Base-by-base conservation (phyloP, 768 basidiomycete genomes). In the Trametes gibbosa region DNA sequence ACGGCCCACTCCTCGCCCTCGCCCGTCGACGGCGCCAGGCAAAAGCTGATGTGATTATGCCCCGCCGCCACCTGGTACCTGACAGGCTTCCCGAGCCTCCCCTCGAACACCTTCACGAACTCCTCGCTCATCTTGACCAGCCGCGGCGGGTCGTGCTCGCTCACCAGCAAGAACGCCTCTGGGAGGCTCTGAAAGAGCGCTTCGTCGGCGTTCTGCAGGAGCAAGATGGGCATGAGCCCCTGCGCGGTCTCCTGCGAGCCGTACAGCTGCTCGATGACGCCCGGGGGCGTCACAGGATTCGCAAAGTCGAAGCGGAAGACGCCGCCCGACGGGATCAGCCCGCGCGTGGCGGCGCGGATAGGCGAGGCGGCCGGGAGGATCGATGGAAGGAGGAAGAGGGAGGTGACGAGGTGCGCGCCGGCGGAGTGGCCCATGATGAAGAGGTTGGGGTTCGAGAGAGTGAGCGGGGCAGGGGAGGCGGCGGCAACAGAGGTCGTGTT, bases 11-110 rank as follows among this genome's bases (percentile, higher is more conserved):
- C 76, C 64, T 88, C 86, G 17, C 83, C 87, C 63, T 82, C 69
- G 1, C 86, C 85, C 2, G 77, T 80, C 3, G 74, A 68, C 56
- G 86, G 65, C 14, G 76, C 77, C 73, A 74, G 78, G 49, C 78
- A 76, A 14, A 77, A 64, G 58, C 85, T 88, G 55, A 88, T 72
- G 63, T 88, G 87, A 68, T 88, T 88, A 61, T 89, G 86, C 0
- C 81, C 81, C 58, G 67, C 66, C 65, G 68, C 62, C 12, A 82
- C 65, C 17, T 81, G 64, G 43, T 72, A 72, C 61, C 65, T 66
- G 12, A 77, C 69, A 23, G 66, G 51, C 55, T 65, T 65, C 4
- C 72, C 74, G 8, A 75, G 62, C 49, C 70, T 74, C 40, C 71
- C 74, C 53, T 71, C 69, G 37, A 86, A 65, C 14, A 69, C 73